Base-by-base conservation (phyloP, 78 protist species). In the Polysphondylium violaceum region DNA sequence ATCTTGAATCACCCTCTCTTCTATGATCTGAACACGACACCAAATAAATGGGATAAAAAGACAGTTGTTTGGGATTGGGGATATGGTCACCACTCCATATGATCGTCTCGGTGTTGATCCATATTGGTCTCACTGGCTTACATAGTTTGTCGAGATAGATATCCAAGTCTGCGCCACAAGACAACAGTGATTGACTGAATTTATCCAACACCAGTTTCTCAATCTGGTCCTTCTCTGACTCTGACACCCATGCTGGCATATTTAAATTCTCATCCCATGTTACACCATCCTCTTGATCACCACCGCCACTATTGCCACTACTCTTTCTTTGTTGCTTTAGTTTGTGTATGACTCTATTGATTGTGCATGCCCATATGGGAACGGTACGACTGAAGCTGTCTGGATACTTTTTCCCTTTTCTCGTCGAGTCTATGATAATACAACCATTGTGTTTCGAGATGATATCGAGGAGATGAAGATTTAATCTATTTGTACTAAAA, bases 331-430 rank as follows among this genome's bases (percentile, higher is more conserved):
- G 38, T 60, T 27, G 51, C 16, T 35, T 76, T 29, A 69, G 19
- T 0, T 60, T 23, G 8, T n/a, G 44, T 8, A 91, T 23, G 14
- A 35, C 16, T 25, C 94, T 44, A 74, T 79, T 91, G 7, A 91
- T 81, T 4, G 68, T 77, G 3, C 64, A 55, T 1, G 38, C 35
- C 94, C 94, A 91, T 51, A 91, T 91, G 4, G 94, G 94, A 31
- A 91, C 73, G 14, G 94, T 91, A 41, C 94, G 23, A 23, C 58
- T 33, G 41, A 91, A 91, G 8, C 68, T 40, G 8, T 91, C 94
- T 68, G 94, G 94, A 53, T 79, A 91, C n/a, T 69, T 69, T 76
- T 91, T 91, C 5, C 94, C 94, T 35, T 78, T 85, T 50, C 79
- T 76, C 7, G 94, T 91, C 12, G 94, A 91, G 27, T 91, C 94